These are phyloP conservation scores for Zhuliangozyma parablackwelliae DNA, from an alignment of 1,139 yeast species.

Conservation along the genomic window DNA sequence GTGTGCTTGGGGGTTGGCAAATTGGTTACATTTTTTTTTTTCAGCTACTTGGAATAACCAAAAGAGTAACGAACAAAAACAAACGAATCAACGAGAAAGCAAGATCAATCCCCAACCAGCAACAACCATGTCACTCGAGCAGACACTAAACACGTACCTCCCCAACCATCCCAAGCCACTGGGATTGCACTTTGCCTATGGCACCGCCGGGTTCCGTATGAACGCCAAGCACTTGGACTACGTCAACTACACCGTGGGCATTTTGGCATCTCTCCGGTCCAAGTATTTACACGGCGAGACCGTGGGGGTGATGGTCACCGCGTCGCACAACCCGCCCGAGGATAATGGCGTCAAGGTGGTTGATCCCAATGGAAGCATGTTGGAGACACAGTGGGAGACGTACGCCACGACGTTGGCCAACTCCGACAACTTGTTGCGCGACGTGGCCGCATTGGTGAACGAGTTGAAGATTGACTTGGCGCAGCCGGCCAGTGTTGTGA, in stretches of 20 bases:
- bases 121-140: constrained; percentile 10
- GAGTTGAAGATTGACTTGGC: constrained; percentile 38
- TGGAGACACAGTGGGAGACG: constrained; percentile 78
- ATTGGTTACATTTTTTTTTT: too few species aligned
- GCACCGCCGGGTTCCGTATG: constrained; percentile 96
- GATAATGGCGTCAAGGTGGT: constrained; percentile 97
- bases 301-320: constrained; percentile 92
- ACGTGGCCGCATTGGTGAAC: constrained; percentile 22
- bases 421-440: constrained; percentile 33
- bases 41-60: too few species aligned
- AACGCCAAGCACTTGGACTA: constrained; percentile 69
- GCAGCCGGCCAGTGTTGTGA: constrained; percentile 37
- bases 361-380: constrained; percentile 93
- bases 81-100: too few species aligned
- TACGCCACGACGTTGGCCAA: constrained; percentile 82
- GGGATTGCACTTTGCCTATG: constrained; percentile 56
- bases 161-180: constrained; percentile 44
- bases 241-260: constrained; percentile 80
- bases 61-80: too few species aligned
- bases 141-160: constrained; percentile 7
- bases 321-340: constrained; percentile 91
- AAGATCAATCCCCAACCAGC: too few species aligned
- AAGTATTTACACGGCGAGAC: constrained; percentile 62
- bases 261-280: constrained; percentile 79
- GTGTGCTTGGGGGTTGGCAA: background rate